phyloP scores from a whole-genome alignment of 2,329 filamentous ascomycete species.

The Botrytis byssoidea region DNA sequence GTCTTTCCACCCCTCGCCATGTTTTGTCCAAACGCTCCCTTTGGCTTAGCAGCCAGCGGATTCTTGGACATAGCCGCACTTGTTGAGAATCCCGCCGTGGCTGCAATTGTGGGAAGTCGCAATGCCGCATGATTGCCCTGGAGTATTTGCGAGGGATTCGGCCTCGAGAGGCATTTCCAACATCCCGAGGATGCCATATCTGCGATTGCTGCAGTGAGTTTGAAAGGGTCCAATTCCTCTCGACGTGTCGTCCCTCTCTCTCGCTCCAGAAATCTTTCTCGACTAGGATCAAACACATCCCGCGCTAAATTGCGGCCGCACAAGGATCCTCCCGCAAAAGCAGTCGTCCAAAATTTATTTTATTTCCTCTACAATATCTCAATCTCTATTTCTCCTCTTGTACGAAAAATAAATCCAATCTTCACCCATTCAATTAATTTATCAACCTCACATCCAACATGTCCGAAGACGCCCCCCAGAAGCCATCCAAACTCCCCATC shows the following conservation, averaged over 20 bases:
- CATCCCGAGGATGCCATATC: constrained; percentile 56
- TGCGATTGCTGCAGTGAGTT: neutral
- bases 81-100: constrained; percentile 30
- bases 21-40: constrained; percentile 8
- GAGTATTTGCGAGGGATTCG: constrained; percentile 43
- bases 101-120: constrained; percentile 37
- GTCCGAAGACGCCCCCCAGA: constrained; percentile 19
- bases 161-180: constrained; percentile 57
- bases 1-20: constrained; percentile 29
- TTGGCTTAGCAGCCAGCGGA: constrained; percentile 12
- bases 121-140: constrained; percentile 38
- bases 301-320: constrained; percentile 25
- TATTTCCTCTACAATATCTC: constrained; percentile 18
- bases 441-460: constrained; percentile 13
- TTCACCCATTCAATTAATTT: constrained; percentile 17
- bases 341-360: constrained; percentile 24
- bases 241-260: constrained; percentile 10
- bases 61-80: constrained; percentile 32
- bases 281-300: constrained; percentile 15
- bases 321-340: constrained; percentile 16
- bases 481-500: constrained; percentile 51
- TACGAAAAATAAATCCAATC: constrained; percentile 10
- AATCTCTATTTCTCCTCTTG: constrained; percentile 1
- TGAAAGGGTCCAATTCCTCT: neutral
- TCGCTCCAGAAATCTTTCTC: constrained; percentile 20